Conservation (phyloP, 306 rosid genomes). For the Castanospermum australe region DNA sequence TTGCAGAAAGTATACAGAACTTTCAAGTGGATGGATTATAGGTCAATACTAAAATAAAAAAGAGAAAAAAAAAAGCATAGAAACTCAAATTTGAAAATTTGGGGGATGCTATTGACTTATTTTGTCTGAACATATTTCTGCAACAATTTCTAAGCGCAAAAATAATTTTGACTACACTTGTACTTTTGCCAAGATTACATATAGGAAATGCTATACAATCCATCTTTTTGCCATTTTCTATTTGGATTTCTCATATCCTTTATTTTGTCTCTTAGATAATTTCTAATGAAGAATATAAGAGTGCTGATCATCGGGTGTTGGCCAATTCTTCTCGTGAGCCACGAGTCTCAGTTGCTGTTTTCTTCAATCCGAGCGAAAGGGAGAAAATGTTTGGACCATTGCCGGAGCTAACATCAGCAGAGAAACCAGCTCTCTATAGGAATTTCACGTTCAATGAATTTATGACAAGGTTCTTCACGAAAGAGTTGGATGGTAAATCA, state of each 20-base stretch:
- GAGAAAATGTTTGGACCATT: slow-evolving; percentile 65
- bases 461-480: slow-evolving; percentile 52
- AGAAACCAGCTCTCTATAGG: slow-evolving; percentile 51
- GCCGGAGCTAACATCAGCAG: slow-evolving; percentile 62
- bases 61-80: neutral
- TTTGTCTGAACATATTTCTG: neutral
- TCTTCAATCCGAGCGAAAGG: slow-evolving; percentile 53
- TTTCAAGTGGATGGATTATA: neutral
- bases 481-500: slow-evolving; percentile 65
- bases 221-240: neutral
- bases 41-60: neutral
- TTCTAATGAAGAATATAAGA: slow-evolving; percentile 65
- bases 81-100: neutral
- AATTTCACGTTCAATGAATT: slow-evolving; percentile 52
- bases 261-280: slow-evolving; percentile 38
- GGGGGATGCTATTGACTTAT: neutral
- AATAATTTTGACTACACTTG: neutral
- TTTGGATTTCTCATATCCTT: neutral
- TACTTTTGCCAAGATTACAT: neutral
- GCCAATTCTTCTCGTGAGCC: slow-evolving; percentile 56
- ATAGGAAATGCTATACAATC: neutral
- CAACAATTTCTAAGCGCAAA: neutral
- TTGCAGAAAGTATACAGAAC: neutral
- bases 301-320: slow-evolving; percentile 73
- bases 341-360: slow-evolving; percentile 53